Conservation (phyloP, 2,329 filamentous ascomycete genomes). For the Fusarium sulawesiense region DNA sequence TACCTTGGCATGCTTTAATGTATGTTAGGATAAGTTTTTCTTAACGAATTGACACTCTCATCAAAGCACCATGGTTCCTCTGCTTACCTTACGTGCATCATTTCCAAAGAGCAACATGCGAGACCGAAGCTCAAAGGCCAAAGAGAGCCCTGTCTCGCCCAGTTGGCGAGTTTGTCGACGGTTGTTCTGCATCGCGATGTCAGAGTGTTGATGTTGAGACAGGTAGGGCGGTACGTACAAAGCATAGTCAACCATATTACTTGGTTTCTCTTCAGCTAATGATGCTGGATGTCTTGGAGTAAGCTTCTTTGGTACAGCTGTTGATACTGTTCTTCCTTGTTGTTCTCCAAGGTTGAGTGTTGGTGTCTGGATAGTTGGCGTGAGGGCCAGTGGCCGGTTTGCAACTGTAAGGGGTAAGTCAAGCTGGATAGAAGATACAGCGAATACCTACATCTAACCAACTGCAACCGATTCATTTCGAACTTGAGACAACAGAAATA, state of each 20-base stretch:
- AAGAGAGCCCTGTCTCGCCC: constrained; percentile 68
- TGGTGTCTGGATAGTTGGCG: background rate
- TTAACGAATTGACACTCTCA: background rate
- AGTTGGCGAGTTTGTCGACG: constrained; percentile 66
- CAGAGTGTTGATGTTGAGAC: background rate
- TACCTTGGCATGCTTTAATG: constrained; percentile 62
- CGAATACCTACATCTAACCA: constrained; percentile 6
- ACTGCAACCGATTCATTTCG: constrained; percentile 1
- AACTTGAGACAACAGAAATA: rapidly evolving
- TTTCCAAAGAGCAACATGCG: constrained; percentile 71
- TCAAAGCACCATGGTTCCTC: background rate
- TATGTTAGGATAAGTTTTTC: background rate
- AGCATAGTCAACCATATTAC: constrained; percentile 26
- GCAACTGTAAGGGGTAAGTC: constrained; percentile 24
- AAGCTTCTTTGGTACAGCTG: background rate
- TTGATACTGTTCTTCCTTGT: background rate
- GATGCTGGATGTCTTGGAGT: background rate
- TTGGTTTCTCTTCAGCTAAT: constrained; percentile 21
- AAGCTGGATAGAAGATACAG: background rate
- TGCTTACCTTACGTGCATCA: constrained; percentile 65
- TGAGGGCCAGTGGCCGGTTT: constrained; percentile 6
- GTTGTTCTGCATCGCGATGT: constrained; percentile 55
- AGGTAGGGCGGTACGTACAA: background rate
- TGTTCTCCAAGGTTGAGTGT: background rate
- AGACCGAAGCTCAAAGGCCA: constrained; percentile 73